Evolutionary conservation across 176 grass and related monocot species (phyloP).

Genomic region (Thalia dealbata): DNA sequence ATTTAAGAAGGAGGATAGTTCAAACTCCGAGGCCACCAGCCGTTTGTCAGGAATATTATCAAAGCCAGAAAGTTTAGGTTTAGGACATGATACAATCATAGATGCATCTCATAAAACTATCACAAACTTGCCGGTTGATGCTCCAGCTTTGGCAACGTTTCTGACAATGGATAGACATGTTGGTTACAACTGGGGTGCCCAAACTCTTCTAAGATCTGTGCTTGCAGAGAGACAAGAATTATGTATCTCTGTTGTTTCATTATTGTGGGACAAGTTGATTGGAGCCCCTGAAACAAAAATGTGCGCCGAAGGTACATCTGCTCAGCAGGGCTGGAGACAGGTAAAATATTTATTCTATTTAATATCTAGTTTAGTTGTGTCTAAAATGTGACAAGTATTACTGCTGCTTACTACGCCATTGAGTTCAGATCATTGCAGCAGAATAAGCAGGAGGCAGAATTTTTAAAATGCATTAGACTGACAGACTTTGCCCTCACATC

Average conservation of each 20-base stretch:
- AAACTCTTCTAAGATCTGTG: constrained; percentile 72
- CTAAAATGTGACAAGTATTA: neutral
- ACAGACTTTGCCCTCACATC: neutral
- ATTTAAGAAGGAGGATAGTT: constrained; percentile 33
- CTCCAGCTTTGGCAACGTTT: constrained; percentile 89
- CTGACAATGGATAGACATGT: constrained; percentile 93
- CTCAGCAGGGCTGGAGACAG: constrained; percentile 99
- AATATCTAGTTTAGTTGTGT: neutral
- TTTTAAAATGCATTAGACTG: neutral
- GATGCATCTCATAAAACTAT: constrained; percentile 63
- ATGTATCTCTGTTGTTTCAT: constrained; percentile 91
- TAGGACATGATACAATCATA: constrained; percentile 37
- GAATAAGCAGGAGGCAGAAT: neutral
- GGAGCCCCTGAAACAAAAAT: constrained; percentile 93
- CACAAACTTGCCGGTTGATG: constrained; percentile 71
- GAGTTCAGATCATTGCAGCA: neutral
- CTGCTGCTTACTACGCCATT: neutral
- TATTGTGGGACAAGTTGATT: constrained; percentile 95
- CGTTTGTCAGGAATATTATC: constrained; percentile 33
- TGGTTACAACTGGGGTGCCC: constrained; percentile 59
- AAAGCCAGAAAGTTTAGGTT: constrained; percentile 35
- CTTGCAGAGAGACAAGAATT: constrained; percentile 85
- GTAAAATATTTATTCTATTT: constrained; percentile 15
- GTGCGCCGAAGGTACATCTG: constrained; percentile 97
- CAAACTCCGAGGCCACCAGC: constrained; percentile 39